A percentile compares a stretch with the other conserved stretches of the same genome.
Conservation (phyloP, 257 asterid genomes). For the Solanum infundibuliforme region DNA sequence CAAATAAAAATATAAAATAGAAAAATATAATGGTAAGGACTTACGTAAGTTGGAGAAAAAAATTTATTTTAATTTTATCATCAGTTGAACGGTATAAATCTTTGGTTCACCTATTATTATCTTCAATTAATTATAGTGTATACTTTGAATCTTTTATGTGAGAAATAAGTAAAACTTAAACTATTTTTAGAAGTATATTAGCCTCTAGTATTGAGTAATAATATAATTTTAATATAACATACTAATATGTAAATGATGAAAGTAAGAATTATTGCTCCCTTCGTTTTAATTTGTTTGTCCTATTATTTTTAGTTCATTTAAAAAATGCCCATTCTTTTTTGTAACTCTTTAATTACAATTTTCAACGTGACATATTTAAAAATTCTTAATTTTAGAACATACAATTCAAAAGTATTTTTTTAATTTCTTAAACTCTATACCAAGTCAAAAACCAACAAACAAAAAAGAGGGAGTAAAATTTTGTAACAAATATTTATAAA, state of each 20-base stretch:
- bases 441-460: not conserved
- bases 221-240: not conserved
- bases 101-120: not conserved
- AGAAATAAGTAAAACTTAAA: not conserved
- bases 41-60: not conserved
- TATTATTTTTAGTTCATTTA: fast-evolving
- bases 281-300: not conserved
- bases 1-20: too few relatives aligned
- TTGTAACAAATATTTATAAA: not conserved
- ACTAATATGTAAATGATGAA: not conserved
- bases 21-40: not conserved
- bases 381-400: not conserved
- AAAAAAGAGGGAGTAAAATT: not conserved
- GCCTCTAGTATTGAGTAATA: not conserved
- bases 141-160: not conserved
- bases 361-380: not conserved
- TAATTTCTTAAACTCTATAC: not conserved
- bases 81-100: not conserved
- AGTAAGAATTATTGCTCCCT: not conserved
- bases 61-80: not conserved
- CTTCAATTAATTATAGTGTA: not conserved
- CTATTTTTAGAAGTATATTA: not conserved
- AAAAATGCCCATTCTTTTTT: not conserved
- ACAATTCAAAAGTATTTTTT: not conserved
- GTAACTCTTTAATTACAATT: not conserved